phyloP scores from a whole-genome alignment of 1,139 yeast species.

The Scheffersomyces stambukii region DNA sequence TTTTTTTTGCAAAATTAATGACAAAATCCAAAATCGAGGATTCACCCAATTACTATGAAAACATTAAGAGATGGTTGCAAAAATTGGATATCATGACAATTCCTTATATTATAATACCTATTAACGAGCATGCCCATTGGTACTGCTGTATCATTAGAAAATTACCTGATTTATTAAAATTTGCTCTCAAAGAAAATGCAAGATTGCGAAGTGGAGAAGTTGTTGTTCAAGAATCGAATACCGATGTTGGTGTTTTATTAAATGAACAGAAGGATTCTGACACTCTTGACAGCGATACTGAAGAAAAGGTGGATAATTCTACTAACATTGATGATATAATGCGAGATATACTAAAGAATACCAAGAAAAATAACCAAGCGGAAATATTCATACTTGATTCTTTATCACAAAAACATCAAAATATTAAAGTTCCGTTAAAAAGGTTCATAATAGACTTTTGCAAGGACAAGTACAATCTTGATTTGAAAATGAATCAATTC shows the following conservation, averaged over 20 bases:
- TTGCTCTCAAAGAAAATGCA: slow-evolving; percentile 7
- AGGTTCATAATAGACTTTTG: slow-evolving; percentile 70
- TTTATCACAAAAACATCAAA: slow-evolving; percentile 53
- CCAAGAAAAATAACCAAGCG: slow-evolving; percentile 20
- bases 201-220: no score
- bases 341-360: neutral
- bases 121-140: slow-evolving; percentile 86
- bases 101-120: slow-evolving; percentile 70
- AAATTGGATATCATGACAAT: slow-evolving; percentile 62
- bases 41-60: slow-evolving; percentile 49
- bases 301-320: neutral
- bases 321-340: neutral
- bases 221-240: no score
- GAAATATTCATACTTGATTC: slow-evolving; percentile 78
- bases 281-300: no score
- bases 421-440: slow-evolving; percentile 53
- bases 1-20: slow-evolving; percentile 69
- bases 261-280: no score
- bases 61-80: slow-evolving; percentile 76
- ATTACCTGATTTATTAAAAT: slow-evolving; percentile 28
- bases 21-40: no score
- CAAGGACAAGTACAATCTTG: slow-evolving; percentile 52
- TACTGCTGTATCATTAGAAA: slow-evolving; percentile 67
- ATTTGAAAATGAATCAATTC: slow-evolving; percentile 42
- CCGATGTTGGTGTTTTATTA: no score